phyloP scores from a whole-genome alignment of 768 basidiomycete species.

The Artomyces pyxidatus region DNA sequence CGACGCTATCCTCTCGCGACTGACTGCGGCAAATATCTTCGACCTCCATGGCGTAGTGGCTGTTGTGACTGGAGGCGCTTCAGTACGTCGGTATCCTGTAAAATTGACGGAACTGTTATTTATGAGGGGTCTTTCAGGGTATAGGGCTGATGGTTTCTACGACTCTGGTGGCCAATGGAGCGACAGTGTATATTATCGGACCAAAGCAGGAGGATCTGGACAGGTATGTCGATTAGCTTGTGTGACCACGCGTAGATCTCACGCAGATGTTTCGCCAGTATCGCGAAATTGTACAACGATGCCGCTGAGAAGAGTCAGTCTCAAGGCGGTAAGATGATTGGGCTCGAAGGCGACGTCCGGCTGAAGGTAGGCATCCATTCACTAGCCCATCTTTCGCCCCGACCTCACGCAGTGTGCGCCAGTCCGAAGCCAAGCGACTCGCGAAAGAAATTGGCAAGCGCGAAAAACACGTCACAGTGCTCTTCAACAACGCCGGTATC shows the following conservation, averaged over 20 bases:
- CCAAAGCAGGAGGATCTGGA: slow-evolving; percentile 34
- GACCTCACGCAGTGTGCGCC: neutral
- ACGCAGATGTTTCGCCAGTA: slow-evolving; percentile 15
- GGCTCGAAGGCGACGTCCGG: slow-evolving; percentile 34
- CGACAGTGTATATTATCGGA: slow-evolving; percentile 41
- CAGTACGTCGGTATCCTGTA: slow-evolving; percentile 25
- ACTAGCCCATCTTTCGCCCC: neutral
- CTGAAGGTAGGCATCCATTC: slow-evolving; percentile 24
- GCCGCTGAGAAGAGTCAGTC: slow-evolving; percentile 22
- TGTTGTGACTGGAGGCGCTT: slow-evolving; percentile 38
- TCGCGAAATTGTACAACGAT: slow-evolving; percentile 30
- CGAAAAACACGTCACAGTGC: slow-evolving; percentile 33
- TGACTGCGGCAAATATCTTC: slow-evolving; percentile 32
- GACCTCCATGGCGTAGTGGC: slow-evolving; percentile 37
- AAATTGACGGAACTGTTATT: no score
- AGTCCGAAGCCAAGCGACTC: slow-evolving; percentile 37
- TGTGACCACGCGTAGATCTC: neutral
- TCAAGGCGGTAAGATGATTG: slow-evolving; percentile 33
- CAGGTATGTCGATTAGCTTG: slow-evolving; percentile 18
- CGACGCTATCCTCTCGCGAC: slow-evolving; percentile 23
- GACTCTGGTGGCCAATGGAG: slow-evolving; percentile 39
- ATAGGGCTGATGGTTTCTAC: slow-evolving; percentile 45
- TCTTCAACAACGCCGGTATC: slow-evolving; percentile 44
- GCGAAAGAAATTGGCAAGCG: slow-evolving; percentile 31
- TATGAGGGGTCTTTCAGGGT: slow-evolving; percentile 22